These are phyloP conservation scores for Marasmius oreades DNA, from an alignment of 1,284 basidiomycete species.

Conservation along the genomic window DNA sequence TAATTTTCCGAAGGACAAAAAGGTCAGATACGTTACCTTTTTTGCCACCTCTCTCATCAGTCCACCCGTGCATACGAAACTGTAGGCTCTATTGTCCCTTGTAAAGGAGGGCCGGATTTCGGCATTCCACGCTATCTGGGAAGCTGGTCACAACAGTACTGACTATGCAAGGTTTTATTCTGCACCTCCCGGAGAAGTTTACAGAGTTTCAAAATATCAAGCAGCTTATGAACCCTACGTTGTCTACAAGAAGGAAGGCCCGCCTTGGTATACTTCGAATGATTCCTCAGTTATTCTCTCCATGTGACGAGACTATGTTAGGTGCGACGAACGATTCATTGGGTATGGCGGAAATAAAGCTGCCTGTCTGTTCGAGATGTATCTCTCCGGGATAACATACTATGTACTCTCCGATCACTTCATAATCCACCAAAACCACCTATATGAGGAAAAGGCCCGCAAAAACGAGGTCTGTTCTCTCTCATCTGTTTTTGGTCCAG, in stretches of 20 bases:
- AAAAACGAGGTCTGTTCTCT: constrained; percentile 52
- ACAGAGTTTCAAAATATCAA: constrained; percentile 72
- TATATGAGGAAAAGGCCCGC: constrained; percentile 72
- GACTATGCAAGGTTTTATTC: constrained; percentile 71
- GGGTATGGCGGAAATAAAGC: constrained; percentile 72
- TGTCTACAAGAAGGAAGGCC: constrained; percentile 71
- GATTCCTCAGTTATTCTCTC: constrained; percentile 6
- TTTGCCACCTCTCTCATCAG: neutral
- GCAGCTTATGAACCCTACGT: constrained; percentile 84
- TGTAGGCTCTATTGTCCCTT: constrained; percentile 52
- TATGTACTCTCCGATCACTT: constrained; percentile 84
- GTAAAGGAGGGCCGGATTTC: constrained; percentile 51
- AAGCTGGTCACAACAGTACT: constrained; percentile 74
- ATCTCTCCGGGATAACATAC: constrained; percentile 59
- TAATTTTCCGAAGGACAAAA: constrained; percentile 64
- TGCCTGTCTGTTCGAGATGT: constrained; percentile 50
- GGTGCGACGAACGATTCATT: constrained; percentile 86
- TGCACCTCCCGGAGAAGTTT: constrained; percentile 61
- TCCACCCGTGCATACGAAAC: neutral
- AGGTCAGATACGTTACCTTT: constrained; percentile 31
- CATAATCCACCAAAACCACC: constrained; percentile 80
- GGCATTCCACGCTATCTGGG: constrained; percentile 78
- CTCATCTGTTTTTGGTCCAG: neutral
- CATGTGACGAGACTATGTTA: constrained; percentile 11
- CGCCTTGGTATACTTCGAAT: constrained; percentile 51